A percentile compares a stretch with the other conserved stretches of the same genome.
Evolutionary conservation across 2,329 filamentous ascomycete species (phyloP).

Genomic region (Cladosporium sphaerospermum): DNA sequence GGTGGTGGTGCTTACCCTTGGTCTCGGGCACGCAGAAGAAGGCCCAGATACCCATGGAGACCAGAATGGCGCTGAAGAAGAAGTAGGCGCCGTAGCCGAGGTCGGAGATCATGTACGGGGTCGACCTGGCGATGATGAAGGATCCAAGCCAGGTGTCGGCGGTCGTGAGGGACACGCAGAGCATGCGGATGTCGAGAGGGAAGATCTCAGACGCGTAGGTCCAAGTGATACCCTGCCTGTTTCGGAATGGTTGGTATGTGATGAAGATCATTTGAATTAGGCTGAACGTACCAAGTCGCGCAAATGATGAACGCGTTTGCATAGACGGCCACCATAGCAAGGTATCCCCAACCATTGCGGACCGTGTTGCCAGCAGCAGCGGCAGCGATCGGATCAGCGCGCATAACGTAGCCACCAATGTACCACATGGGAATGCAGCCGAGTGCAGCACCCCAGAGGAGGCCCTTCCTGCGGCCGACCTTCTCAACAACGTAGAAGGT

Average conservation of each 20-base stretch:
- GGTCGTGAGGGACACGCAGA: conserved; percentile 35
- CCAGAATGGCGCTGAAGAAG: conserved; percentile 30
- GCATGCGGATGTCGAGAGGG: conserved; percentile 35
- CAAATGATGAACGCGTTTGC: conserved; percentile 50
- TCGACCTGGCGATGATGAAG: conserved; percentile 36
- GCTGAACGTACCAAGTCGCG: conserved; percentile 34
- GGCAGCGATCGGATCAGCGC: conserved; percentile 43
- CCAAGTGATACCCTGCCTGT: conserved; percentile 2
- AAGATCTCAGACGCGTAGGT: conserved; percentile 47
- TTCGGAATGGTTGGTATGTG: conserved; percentile 6
- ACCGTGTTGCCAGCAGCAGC: conserved; percentile 39
- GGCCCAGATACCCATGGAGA: conserved; percentile 32
- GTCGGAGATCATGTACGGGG: conserved; percentile 31
- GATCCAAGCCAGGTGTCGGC: conserved; percentile 35
- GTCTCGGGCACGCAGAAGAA: conserved; percentile 66
- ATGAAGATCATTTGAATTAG: not conserved
- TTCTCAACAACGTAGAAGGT: conserved; percentile 35
- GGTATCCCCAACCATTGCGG: conserved; percentile 44
- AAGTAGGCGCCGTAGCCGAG: conserved; percentile 32
- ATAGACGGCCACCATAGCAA: conserved; percentile 51
- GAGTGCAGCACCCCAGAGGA: conserved; percentile 44
- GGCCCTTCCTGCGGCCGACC: conserved; percentile 35
- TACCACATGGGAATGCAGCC: conserved; percentile 44
- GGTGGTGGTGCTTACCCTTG: conserved; percentile 44
- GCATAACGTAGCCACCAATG: conserved; percentile 50